Evolutionary conservation across 73 alveolate genomes (phyloP), one percentile per base, ranked within the genome.

Genomic region (Paraurostyla sp.): DNA sequence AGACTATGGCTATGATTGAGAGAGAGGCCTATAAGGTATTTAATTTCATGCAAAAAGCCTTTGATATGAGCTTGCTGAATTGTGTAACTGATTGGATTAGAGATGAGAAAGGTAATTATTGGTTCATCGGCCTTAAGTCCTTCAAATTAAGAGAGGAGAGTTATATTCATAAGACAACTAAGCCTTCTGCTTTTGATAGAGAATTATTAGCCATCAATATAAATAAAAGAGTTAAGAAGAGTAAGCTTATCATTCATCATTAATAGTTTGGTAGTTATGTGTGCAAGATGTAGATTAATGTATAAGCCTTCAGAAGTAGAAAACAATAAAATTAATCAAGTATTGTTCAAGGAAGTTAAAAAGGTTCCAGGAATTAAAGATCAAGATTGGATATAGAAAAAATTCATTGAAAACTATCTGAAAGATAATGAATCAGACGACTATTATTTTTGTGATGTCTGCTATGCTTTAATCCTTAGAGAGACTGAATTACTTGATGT

Each of bases 401-500:
- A 78, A 78, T 16, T 27, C 7, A 4, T 25, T 16, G 40, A 51
- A 25, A 29, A 30, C 11, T 43, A 78, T 20, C 22, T 36, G 32
- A 60, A 16, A 15, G 20, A 52, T 13, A 23, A 42, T 51, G 89
- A 78, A 40, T 11, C 40, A 9, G 56, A 78, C 3, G 76, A 54
- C n/a, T 51, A n/a, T 20, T 54, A 9, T 16, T 78, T 78, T 52
- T 78, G 89, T 35, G 65, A 51, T 15, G 63, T 54, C 7, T 78
- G 89, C 59, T 78, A 78, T 51, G 9, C 29, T 22, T 25, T 51
- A 9, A 35, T 54, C 33, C 22, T 50, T 16, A 51, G 80, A 54
- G 89, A 78, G n/a, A 41, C 30, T n/a, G 89, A 51, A 4, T 40
- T 36, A 52, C 52, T 13, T 78, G 89, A 78, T 33, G 89, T 78